Conservation (phyloP, 2,329 filamentous ascomycete species). For the Penicillium verrucosum region DNA sequence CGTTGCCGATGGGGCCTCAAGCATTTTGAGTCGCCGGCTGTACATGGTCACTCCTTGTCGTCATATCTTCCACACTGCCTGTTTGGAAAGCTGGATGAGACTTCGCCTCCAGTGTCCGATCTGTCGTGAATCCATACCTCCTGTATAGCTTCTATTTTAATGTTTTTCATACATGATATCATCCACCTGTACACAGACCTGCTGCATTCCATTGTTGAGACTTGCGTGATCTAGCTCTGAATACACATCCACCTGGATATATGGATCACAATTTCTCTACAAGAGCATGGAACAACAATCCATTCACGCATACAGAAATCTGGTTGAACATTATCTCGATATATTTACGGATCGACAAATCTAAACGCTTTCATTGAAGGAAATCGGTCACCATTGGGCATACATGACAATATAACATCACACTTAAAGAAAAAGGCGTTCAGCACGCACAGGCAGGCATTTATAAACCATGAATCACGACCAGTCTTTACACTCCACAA, state of each 20-base stretch:
- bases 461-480: slow-evolving; percentile 10
- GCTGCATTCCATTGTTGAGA: background rate
- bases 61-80: slow-evolving; percentile 90
- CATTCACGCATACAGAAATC: background rate
- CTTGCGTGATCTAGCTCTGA: background rate
- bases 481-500: slow-evolving; percentile 19
- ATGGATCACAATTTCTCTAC: background rate
- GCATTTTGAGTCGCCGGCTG: slow-evolving; percentile 71
- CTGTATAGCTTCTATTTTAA: slow-evolving; percentile 54
- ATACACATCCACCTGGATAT: background rate
- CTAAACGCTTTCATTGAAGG: slow-evolving; percentile 26
- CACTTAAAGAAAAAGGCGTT: slow-evolving; percentile 1
- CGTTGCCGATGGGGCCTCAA: slow-evolving; percentile 48
- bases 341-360: slow-evolving; percentile 16
- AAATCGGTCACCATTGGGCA: slow-evolving; percentile 16
- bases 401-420: slow-evolving; percentile 7
- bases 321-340: slow-evolving; percentile 24
- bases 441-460: background rate
- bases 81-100: slow-evolving; percentile 94
- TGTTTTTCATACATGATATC: background rate
- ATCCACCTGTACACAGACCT: slow-evolving; percentile 1
- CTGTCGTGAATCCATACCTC: slow-evolving; percentile 83
- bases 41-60: slow-evolving; percentile 98
- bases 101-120: slow-evolving; percentile 92
- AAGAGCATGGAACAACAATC: background rate